phyloP scores from a whole-genome alignment of 257 asterid genomes.

The Ligustrum vulgare region DNA sequence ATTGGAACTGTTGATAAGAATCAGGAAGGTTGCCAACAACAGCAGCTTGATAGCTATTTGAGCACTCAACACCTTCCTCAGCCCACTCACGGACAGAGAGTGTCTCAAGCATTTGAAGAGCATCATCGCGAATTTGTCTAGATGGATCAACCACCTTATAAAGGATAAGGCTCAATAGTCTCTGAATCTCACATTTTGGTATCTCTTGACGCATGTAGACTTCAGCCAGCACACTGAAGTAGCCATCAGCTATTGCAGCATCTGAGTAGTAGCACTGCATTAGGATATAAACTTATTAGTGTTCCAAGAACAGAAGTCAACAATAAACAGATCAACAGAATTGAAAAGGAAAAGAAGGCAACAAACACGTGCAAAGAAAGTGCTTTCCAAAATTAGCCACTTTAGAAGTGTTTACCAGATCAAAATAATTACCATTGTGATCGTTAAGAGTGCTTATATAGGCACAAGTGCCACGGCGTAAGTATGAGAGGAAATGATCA shows the following conservation, averaged over 20 bases:
- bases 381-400: neutral
- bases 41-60: conserved; percentile 95
- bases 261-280: conserved; percentile 94
- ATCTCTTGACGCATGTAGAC: conserved; percentile 99
- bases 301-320: conserved; percentile 13
- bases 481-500: conserved; percentile 11
- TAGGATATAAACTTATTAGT: conserved; percentile 24
- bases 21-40: conserved; percentile 99
- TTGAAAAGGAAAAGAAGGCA: neutral
- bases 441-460: neutral
- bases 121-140: conserved; percentile 97
- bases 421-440: too few species aligned
- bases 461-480: conserved; percentile 14
- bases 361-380: neutral
- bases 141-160: conserved; percentile 99
- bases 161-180: conserved; percentile 89
- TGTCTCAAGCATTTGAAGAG: conserved; percentile 99
- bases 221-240: conserved; percentile 98
- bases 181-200: conserved; percentile 97
- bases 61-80: conserved; percentile 86
- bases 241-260: conserved; percentile 98
- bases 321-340: conserved; percentile 14
- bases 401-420: too few species aligned
- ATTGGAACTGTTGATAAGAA: conserved; percentile 97
- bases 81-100: conserved; percentile 98